Base-by-base conservation (phyloP, 345 rosid species). In the Eucalyptus marginata region DNA sequence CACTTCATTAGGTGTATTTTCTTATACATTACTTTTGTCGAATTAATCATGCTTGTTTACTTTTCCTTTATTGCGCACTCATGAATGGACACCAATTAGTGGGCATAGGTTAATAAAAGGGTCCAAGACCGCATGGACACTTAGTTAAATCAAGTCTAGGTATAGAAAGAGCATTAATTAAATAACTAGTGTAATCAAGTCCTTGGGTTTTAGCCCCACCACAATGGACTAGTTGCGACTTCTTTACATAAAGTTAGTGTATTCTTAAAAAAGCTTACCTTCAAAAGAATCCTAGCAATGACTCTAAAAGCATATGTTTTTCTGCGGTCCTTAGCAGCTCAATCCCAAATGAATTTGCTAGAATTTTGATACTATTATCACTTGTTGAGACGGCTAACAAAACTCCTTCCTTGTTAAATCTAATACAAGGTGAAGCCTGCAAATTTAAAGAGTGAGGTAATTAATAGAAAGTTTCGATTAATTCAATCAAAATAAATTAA, bases 401-500 rank as follows among this genome's bases (percentile, higher is more conserved):
- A 13, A 86, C 87, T 14, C 94, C 94, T 49, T 91, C 91, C 91
- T 90, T 94, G 91, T 94, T 93, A 90, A 91, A 94, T 49, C 93
- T 90, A 62, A 94, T 89, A 54, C 90, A 87, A 25, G 95, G 95
- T 86, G 89, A 89, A 84, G 92, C 95, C 95, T 94, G 87, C 86
- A 90, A 40, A 88, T 50, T 58, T n/a, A 62, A 62, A 6, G 33
- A 62, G 68, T 29, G 15, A 62, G 16, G 49, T 49, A 49, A 2
- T 62, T 7, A 62, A 29, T 2, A 87, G 59, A 50, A 31, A 86
- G 47, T 44, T 36, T 86, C 27, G 8, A 15, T 40, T 4, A 68
- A 15, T 27, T 29, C 25, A 87, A 66, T 88, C 66, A 62, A 29
- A 88, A 59, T 59, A 17, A 18, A 62, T 80, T 13, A 46, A 64